Base-by-base conservation (phyloP, 306 rosid species). In the Boehmeria nivea region DNA sequence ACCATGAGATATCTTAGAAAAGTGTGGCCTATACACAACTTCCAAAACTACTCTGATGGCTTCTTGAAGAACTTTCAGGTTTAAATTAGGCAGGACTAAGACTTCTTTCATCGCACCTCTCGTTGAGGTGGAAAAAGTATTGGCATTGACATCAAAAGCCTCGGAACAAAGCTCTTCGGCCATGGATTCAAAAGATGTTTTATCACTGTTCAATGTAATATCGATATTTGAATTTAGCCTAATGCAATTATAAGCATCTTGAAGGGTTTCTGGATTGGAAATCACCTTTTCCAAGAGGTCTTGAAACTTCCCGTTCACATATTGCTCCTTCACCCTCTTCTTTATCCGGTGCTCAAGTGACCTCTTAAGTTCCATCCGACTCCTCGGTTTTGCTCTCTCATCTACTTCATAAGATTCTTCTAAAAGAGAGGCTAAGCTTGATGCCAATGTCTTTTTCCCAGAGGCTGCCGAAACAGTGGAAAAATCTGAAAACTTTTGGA, bases 1-100 rank as follows among this genome's bases (percentile, higher is more conserved):
- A 7, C 97, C 97, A 36, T 89, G 97, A 17, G 97, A 89, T 14
- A 89, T 78, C 68, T 78, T 86, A 43, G 86, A 90, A 51, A 90
- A 86, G 46, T 81, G 59, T 14, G 97, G 95, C 69, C 62, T 81
- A 71, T 77, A 90, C 67, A 86, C 79, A 57, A 82, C 87, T 69
- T 90, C 97, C 64, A 90, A 58, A 21, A 74, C 84, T 40, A 90
- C 66, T 69, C 94, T 83, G 54, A 90, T 76, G 15, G 94, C 90
- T 59, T 90, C 97, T 72, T 83, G 95, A 43, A 89, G 72, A 57
- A 86, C 76, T 69, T 61, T 83, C 66, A 89, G 66, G 63, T 70
- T 83, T 61, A 78, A 73, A 75, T 76, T 89, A 31, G 97, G 97
- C 51, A 89, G 76, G 56, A 86, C 79, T 36, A 89, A 77, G 42